phyloP scores from a whole-genome alignment of 257 asterid genomes.

The Solanum bulbocastanum region DNA sequence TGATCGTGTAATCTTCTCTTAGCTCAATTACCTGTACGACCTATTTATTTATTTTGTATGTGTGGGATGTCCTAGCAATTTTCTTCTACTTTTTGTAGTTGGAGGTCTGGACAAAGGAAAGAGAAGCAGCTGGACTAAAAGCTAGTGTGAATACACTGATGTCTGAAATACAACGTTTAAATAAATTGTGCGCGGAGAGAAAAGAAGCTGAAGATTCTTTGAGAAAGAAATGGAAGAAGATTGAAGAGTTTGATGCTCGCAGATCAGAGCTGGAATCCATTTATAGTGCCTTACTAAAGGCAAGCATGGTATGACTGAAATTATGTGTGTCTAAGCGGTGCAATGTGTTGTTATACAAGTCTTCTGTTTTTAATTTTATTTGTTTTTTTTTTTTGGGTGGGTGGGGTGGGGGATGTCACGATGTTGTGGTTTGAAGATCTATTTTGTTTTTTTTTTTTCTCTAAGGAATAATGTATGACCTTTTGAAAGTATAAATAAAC shows the following conservation, averaged over 20 bases:
- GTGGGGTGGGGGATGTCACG: neutral
- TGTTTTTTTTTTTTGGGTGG: neutral
- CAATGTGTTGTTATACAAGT: neutral
- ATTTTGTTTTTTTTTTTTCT: neutral
- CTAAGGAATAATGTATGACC: neutral
- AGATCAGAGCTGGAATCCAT: slow-evolving; percentile 89
- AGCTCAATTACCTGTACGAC: neutral
- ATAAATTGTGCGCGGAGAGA: slow-evolving; percentile 87
- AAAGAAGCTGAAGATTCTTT: slow-evolving; percentile 96
- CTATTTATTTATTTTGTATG: neutral
- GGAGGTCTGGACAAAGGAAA: slow-evolving; percentile 97
- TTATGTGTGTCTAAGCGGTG: neutral
- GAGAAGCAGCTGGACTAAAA: slow-evolving; percentile 87
- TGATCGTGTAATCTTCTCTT: neutral
- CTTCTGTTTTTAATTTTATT: neutral
- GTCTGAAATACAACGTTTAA: slow-evolving; percentile 86
- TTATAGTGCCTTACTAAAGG: slow-evolving; percentile 74
- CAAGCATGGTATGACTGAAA: slow-evolving; percentile 58
- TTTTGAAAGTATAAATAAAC: neutral
- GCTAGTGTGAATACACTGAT: slow-evolving; percentile 73
- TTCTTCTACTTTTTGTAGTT: slow-evolving; percentile 37
- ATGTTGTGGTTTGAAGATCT: neutral
- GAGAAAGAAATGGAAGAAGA: slow-evolving; percentile 95
- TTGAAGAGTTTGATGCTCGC: slow-evolving; percentile 95
- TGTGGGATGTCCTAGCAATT: slow-evolving; percentile 5